Conservation (phyloP, 192 early-diverging fungal species). For the Dissophora globulifera region DNA sequence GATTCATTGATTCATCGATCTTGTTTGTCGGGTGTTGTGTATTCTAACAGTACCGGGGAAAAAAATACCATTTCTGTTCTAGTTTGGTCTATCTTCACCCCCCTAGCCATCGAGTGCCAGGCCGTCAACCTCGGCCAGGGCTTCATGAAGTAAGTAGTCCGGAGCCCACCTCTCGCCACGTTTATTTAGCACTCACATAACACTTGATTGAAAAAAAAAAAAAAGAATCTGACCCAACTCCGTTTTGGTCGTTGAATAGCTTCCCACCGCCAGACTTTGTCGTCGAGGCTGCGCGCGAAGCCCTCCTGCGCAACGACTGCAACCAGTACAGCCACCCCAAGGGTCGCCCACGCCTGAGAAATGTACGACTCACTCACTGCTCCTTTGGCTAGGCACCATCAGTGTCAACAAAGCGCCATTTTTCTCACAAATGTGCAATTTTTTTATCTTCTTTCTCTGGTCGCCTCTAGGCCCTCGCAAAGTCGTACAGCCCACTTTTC, state of each 20-base stretch:
- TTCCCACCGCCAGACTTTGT: conserved; percentile 92
- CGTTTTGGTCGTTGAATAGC: conserved; percentile 52
- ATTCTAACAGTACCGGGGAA: no score
- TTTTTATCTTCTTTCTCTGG: neutral
- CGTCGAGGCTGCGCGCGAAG: conserved; percentile 75
- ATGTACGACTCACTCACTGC: conserved; percentile 16
- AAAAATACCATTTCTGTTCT: neutral
- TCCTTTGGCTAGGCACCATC: neutral
- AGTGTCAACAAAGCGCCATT: no score
- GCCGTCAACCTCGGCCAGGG: conserved; percentile 96
- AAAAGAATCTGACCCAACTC: no score
- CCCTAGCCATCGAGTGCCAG: conserved; percentile 79
- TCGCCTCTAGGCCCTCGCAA: conserved; percentile 68
- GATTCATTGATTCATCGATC: no score
- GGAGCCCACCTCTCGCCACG: no score
- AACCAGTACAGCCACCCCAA: conserved; percentile 91
- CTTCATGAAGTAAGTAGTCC: conserved; percentile 81
- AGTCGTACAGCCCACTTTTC: conserved; percentile 79
- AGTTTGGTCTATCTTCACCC: conserved; percentile 92
- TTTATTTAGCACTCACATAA: no score
- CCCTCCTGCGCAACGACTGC: conserved; percentile 68
- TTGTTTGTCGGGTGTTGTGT: no score
- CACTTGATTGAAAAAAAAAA: no score
- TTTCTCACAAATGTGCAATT: conserved; percentile 8
- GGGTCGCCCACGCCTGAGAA: conserved; percentile 69